Percentiles rank a stretch among this genome's conserved stretches.
Evolutionary conservation across 2,329 filamentous ascomycete genomes (phyloP).

Genomic region (Knoxdaviesia capensis): DNA sequence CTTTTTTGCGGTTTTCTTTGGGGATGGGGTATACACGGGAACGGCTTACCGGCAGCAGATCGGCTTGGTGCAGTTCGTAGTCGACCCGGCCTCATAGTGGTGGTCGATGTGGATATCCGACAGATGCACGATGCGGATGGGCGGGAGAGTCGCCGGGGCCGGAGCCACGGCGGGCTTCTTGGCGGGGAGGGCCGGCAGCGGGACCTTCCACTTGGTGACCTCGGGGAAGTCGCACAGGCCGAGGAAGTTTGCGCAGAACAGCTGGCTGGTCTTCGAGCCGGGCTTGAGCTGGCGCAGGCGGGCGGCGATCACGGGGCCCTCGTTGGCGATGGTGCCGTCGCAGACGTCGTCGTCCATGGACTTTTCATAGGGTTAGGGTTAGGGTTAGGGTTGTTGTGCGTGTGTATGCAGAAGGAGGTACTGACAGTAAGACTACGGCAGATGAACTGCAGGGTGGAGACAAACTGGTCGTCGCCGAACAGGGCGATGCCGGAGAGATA

Average conservation of each 20-base stretch:
- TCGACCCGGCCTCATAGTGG: constrained; percentile 30
- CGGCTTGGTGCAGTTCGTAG: constrained; percentile 33
- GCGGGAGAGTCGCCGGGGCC: constrained; percentile 6
- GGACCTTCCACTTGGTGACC: constrained; percentile 19
- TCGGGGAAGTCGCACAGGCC: constrained; percentile 30
- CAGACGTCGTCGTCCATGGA: constrained; percentile 34
- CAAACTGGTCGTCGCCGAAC: constrained; percentile 20
- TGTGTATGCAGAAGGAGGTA: background rate
- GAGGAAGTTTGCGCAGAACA: constrained; percentile 31
- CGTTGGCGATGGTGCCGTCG: constrained; percentile 25
- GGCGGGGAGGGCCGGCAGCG: constrained; percentile 23
- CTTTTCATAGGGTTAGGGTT: constrained; percentile 10
- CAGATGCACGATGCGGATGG: constrained; percentile 35
- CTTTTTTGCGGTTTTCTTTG: background rate
- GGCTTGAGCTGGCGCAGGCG: constrained; percentile 24
- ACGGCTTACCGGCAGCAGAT: constrained; percentile 31
- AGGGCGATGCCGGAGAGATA: constrained; percentile 17
- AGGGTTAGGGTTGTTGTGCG: background rate
- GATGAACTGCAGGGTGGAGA: constrained; percentile 11
- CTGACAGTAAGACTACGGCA: constrained; percentile 15
- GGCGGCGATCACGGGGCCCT: constrained; percentile 31
- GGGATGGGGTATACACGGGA: background rate
- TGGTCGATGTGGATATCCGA: constrained; percentile 40
- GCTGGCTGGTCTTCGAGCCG: constrained; percentile 25
- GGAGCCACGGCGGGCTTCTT: constrained; percentile 15